phyloP scores from a whole-genome alignment of 192 early-diverging fungal genomes.

The Coemansia sp. region DNA sequence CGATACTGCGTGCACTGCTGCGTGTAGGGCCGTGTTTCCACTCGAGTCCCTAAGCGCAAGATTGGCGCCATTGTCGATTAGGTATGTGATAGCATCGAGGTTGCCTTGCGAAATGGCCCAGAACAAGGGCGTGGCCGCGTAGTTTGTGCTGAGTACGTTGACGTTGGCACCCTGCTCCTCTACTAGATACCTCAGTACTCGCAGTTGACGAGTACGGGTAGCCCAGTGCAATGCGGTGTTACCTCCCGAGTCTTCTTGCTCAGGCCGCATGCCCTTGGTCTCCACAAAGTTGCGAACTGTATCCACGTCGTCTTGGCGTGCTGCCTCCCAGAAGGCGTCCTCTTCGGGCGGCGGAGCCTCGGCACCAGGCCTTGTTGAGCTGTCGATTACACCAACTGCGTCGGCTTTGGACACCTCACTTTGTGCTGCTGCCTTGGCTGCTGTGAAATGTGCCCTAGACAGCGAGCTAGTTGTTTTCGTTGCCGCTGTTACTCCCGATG shows the following conservation, averaged over 20 bases:
- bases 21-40: constrained; percentile 90
- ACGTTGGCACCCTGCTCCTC: constrained; percentile 72
- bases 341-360: constrained; percentile 5
- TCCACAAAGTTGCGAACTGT: constrained; percentile 63
- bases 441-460: neutral
- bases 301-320: constrained; percentile 69
- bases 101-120: constrained; percentile 87
- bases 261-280: constrained; percentile 50
- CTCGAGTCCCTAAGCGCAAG: constrained; percentile 73
- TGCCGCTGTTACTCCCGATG: neutral
- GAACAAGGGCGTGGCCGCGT: constrained; percentile 87
- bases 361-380: neutral
- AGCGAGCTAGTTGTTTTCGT: neutral
- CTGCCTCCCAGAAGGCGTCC: constrained; percentile 55
- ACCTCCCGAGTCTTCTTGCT: constrained; percentile 66
- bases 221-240: constrained; percentile 88
- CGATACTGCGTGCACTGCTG: constrained; percentile 84
- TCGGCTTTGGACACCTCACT: constrained; percentile 29
- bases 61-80: constrained; percentile 81
- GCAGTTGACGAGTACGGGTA: constrained; percentile 73
- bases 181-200: constrained; percentile 74
- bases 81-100: constrained; percentile 69
- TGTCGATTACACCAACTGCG: constrained; percentile 19
- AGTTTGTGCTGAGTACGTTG: constrained; percentile 74
- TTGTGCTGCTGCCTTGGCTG: constrained; percentile 30